Percentiles rank a stretch among this genome's conserved stretches.
phyloP scores from a whole-genome alignment of 352 stramenopile genomes.

The Phytophthora pini region DNA sequence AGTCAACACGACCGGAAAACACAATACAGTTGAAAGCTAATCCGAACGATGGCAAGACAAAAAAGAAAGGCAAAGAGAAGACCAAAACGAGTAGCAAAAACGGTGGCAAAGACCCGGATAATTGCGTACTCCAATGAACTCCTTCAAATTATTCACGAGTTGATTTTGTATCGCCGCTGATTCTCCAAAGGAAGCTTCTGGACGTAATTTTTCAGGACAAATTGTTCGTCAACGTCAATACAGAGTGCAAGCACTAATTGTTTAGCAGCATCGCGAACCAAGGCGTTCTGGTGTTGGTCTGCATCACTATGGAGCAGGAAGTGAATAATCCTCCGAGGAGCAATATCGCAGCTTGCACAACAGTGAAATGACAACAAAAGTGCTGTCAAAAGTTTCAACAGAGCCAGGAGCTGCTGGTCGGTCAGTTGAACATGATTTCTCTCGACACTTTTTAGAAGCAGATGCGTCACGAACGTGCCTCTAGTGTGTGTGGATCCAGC shows the following conservation, averaged over 20 bases:
- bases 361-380: slow-evolving; percentile 53
- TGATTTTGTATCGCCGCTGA: slow-evolving; percentile 15
- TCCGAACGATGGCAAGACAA: background rate
- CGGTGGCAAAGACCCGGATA: slow-evolving; percentile 19
- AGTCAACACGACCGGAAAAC: background rate
- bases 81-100: slow-evolving; percentile 6
- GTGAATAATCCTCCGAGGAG: slow-evolving; percentile 42
- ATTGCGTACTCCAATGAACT: slow-evolving; percentile 32
- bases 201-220: slow-evolving; percentile 30
- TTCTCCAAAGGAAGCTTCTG: slow-evolving; percentile 15
- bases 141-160: no score
- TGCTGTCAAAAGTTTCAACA: slow-evolving; percentile 52
- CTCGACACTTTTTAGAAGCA: slow-evolving; percentile 40
- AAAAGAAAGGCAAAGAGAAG: slow-evolving; percentile 11
- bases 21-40: background rate
- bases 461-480: slow-evolving; percentile 52
- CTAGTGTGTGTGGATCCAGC: slow-evolving; percentile 41
- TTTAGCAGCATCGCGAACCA: slow-evolving; percentile 46
- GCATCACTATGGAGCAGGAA: slow-evolving; percentile 40
- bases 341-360: slow-evolving; percentile 56
- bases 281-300: slow-evolving; percentile 45
- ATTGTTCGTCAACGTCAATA: slow-evolving; percentile 40
- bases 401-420: slow-evolving; percentile 40
- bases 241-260: slow-evolving; percentile 47
- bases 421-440: slow-evolving; percentile 14